Conservation (phyloP, 75 land plant genomes). For the Cunninghamia lanceolata region DNA sequence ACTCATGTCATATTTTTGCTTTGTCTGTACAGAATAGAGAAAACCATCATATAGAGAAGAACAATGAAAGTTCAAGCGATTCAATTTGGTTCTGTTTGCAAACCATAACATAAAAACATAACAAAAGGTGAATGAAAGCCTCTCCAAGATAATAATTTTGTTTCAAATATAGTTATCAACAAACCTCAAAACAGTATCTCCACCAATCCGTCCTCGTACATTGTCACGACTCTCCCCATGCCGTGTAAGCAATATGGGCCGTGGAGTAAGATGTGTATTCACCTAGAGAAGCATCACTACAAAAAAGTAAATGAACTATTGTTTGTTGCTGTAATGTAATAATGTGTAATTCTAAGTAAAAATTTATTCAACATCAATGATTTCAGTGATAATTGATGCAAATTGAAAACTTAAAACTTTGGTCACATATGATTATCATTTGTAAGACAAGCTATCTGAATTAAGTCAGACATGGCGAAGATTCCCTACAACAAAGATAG, state of each 20-base stretch:
- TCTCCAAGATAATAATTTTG: not conserved
- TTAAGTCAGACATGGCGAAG: not conserved
- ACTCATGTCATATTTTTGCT: not conserved
- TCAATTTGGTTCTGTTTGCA: not conserved
- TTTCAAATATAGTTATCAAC: slow-evolving; percentile 8
- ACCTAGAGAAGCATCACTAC: slow-evolving; percentile 15
- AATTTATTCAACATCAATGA: not conserved
- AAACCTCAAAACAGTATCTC: slow-evolving; percentile 42
- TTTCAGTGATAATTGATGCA: not conserved
- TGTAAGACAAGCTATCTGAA: not conserved
- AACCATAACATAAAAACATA: not conserved
- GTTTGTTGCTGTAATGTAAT: not conserved
- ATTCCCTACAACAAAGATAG: not conserved
- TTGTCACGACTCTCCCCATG: slow-evolving; percentile 52
- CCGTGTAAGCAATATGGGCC: slow-evolving; percentile 46
- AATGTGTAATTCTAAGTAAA: not conserved
- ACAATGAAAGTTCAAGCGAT: not conserved
- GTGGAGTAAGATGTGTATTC: slow-evolving; percentile 48
- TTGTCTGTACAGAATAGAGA: not conserved
- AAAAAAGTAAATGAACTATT: not conserved
- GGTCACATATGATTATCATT: not conserved
- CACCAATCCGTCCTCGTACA: slow-evolving; percentile 45
- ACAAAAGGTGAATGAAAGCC: not conserved
- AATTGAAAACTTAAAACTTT: not conserved
- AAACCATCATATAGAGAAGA: not conserved